These are phyloP conservation scores for Paecilomyces niveus DNA, from an alignment of 2,329 filamentous ascomycete species.

Conservation along the genomic window DNA sequence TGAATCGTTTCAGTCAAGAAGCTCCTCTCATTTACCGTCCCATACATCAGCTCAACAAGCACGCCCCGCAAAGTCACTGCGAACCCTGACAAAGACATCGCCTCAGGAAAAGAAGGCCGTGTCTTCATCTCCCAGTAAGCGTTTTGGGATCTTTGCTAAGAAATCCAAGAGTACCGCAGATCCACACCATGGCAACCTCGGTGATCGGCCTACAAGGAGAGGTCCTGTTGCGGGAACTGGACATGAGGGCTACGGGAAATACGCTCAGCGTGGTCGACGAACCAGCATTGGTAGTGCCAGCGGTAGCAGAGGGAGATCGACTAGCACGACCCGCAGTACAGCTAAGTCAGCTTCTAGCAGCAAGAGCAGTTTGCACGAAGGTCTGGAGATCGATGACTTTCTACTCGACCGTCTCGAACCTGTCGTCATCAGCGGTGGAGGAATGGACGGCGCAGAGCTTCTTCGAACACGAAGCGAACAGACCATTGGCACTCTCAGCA, in stretches of 20 bases:
- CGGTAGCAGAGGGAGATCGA: conserved; percentile 33
- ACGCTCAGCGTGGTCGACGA: conserved; percentile 39
- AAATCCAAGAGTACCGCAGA: conserved; percentile 59
- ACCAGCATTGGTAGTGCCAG: conserved; percentile 34
- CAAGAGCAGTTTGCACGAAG: conserved; percentile 35
- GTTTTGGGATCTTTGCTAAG: conserved; percentile 73
- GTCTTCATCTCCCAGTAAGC: conserved; percentile 41
- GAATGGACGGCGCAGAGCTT: conserved; percentile 24
- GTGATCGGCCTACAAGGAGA: conserved; percentile 56
- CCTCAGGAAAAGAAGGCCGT: conserved; percentile 23
- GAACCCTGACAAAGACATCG: conserved; percentile 29
- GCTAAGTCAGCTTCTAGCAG: conserved; percentile 28
- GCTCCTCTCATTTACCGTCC: conserved; percentile 24
- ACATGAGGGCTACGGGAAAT: conserved; percentile 60
- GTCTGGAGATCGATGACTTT: conserved; percentile 43
- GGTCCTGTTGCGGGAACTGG: conserved; percentile 89
- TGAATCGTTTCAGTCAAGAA: conserved; percentile 31
- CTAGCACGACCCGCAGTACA: conserved; percentile 31
- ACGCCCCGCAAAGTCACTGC: conserved; percentile 20
- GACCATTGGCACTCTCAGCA: conserved; percentile 28
- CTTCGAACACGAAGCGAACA: conserved; percentile 34
- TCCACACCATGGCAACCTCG: conserved; percentile 44
- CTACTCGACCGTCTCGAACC: conserved; percentile 41
- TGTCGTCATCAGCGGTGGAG: conserved; percentile 43
- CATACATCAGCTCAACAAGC: conserved; percentile 24